A percentile compares a stretch with the other conserved stretches of the same genome.
These are phyloP conservation scores for Ilex aquifolium DNA, from an alignment of 257 asterid genomes.

Conservation along the genomic window DNA sequence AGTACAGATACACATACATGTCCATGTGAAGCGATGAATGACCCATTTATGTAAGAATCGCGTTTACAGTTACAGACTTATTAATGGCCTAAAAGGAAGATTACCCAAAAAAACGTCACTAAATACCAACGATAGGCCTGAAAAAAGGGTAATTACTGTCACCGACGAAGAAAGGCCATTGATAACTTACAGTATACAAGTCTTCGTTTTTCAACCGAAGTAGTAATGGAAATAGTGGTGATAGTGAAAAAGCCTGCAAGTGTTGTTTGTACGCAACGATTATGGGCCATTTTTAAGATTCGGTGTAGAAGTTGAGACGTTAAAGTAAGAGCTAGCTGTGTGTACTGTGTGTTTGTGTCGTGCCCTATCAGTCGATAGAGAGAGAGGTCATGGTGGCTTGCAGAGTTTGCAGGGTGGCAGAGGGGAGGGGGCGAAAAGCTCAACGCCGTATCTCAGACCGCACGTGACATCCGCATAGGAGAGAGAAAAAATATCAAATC, in stretches of 20 bases:
- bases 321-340: constrained; percentile 28
- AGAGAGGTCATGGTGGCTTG: not conserved
- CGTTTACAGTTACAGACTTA: too few species aligned
- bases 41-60: constrained; percentile 29
- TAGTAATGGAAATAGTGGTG: constrained; percentile 10
- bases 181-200: too few species aligned
- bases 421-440: constrained; percentile 18
- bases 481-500: constrained; percentile 8
- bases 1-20: constrained; percentile 8
- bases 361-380: not conserved
- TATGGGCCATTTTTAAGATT: not conserved
- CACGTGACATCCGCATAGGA: constrained; percentile 54
- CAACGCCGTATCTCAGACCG: constrained; percentile 42
- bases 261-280: not conserved
- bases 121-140: too few species aligned
- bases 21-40: constrained; percentile 7
- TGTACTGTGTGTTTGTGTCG: not conserved
- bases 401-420: constrained; percentile 16
- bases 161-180: too few species aligned
- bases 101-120: too few species aligned
- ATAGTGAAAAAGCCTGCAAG: constrained; percentile 28
- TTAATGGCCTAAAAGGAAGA: too few species aligned
- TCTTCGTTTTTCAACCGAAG: not conserved
- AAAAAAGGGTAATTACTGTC: too few species aligned
- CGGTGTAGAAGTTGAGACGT: constrained; percentile 14